Evolutionary conservation across 2,329 filamentous ascomycete genomes (phyloP), one percentile per base, ranked within the genome.

Genomic region (Colletotrichum tabaci): DNA sequence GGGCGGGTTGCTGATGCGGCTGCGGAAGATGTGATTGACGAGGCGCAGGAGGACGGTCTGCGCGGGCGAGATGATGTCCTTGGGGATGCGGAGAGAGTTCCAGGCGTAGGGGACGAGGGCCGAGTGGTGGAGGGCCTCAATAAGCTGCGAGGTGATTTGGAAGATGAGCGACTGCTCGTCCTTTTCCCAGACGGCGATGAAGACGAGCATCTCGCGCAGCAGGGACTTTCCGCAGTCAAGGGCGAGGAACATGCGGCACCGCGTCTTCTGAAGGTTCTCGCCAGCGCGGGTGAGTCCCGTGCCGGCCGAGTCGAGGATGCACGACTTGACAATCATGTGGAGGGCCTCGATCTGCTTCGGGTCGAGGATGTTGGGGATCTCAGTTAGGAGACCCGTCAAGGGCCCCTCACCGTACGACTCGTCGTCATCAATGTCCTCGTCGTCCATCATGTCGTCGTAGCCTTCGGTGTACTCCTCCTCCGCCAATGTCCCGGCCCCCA

Each of bases 311-410:
- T 97, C 94, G 26, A 98, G 90, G 64, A 98, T 97, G 73, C 95
- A 97, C 16, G 94, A 95, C 85, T 98, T 98, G 77, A 98, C 92
- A 71, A 98, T 97, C 95, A 98, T 98, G 66, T 97, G 96, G 64
- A 98, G 84, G 7, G 96, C 95, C 81, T 98, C 96, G 65, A 98
- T 98, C 82, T 98, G 96, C 67, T 95, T 95, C 0, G 96, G 96
- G 53, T 97, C 95, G 40, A 98, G 87, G 47, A 98, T 97, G 75
- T 98, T 93, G 40, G 96, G 96, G 15, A 98, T 94, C 80, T 98
- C 96, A 0, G 96, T 98, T 66, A 98, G 84, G 16, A 98, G 84
- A 15, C 96, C 96, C 21, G 94, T 93, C 78, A 94, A 88, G 26
- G 94, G 92, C 4, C 94, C 93, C 74, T 95, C 92, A 18, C 89